phyloP scores from a whole-genome alignment of 352 stramenopile genomes.

The Saprolegnia parasitica region DNA sequence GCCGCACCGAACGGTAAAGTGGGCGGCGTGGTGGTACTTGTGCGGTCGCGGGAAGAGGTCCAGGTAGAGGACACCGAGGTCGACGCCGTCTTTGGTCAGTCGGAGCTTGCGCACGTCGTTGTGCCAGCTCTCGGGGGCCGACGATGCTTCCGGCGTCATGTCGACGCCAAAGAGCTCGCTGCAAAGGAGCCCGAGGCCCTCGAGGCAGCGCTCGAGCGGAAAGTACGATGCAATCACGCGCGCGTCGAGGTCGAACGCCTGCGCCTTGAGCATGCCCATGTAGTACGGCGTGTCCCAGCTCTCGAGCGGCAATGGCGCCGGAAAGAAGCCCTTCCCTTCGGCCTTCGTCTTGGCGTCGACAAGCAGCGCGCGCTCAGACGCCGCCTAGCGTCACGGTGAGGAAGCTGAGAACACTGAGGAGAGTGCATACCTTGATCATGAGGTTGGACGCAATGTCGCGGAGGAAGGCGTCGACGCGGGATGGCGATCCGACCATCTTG shows the following conservation, averaged over 20 bases:
- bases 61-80: conserved; percentile 91
- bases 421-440: conserved; percentile 44
- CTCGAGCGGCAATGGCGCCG: conserved; percentile 49
- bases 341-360: conserved; percentile 55
- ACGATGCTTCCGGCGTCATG: conserved; percentile 74
- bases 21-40: conserved; percentile 85
- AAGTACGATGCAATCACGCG: conserved; percentile 86
- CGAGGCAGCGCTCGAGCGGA: conserved; percentile 86
- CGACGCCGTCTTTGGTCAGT: conserved; percentile 56
- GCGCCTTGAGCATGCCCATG: conserved; percentile 80
- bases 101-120: conserved; percentile 85
- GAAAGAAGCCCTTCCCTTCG: conserved; percentile 36
- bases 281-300: conserved; percentile 96
- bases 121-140: conserved; percentile 85
- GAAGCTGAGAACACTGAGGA: too few relatives aligned
- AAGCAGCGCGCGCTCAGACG: conserved; percentile 48
- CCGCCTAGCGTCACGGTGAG: conserved; percentile 28
- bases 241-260: conserved; percentile 67
- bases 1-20: conserved; percentile 97
- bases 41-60: conserved; percentile 88
- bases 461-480: conserved; percentile 65
- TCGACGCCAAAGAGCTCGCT: conserved; percentile 87
- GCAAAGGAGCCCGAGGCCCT: conserved; percentile 86
- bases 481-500: conserved; percentile 80
- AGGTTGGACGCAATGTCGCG: conserved; percentile 52